Evolutionary conservation across 139 green algal species (phyloP).

Genomic region (Edaphochlamys debaryana): DNA sequence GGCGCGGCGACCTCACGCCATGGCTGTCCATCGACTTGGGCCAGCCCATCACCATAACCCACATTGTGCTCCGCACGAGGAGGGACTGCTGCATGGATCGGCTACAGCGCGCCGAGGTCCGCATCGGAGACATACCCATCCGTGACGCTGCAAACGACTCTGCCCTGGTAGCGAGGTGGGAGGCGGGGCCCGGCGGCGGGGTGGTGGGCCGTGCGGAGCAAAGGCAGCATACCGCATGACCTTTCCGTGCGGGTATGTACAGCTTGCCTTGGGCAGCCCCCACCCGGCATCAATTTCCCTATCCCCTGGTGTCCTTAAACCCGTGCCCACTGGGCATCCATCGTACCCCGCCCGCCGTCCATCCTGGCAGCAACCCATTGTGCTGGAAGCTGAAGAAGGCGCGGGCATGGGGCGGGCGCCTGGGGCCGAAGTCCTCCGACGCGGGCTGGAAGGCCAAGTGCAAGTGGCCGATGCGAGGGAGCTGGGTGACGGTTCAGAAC

Average conservation of each 20-base stretch:
- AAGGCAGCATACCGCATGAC: too few relatives aligned
- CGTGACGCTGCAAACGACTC: neutral
- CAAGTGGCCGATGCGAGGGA: neutral
- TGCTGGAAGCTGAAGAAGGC: neutral
- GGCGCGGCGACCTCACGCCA: neutral
- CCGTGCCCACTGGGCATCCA: too few relatives aligned
- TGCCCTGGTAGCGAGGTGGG: too few relatives aligned
- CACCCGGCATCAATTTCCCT: too few relatives aligned
- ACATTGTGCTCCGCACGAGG: neutral
- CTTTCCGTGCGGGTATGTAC: too few relatives aligned
- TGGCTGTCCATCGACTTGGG: neutral
- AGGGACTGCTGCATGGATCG: neutral
- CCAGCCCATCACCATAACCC: neutral
- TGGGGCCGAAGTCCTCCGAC: too few relatives aligned
- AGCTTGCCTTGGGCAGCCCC: too few relatives aligned
- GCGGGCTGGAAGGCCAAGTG: too few relatives aligned
- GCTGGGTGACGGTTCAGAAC: neutral
- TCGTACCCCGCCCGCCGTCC: too few relatives aligned
- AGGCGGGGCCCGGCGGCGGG: too few relatives aligned
- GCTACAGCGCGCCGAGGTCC: neutral
- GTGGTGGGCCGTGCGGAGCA: too few relatives aligned
- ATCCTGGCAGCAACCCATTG: neutral
- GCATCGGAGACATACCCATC: neutral
- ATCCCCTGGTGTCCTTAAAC: too few relatives aligned
- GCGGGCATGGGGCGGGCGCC: neutral